Evolutionary conservation across 2,329 filamentous ascomycete species (phyloP).

Genomic region (Fusarium hostae): DNA sequence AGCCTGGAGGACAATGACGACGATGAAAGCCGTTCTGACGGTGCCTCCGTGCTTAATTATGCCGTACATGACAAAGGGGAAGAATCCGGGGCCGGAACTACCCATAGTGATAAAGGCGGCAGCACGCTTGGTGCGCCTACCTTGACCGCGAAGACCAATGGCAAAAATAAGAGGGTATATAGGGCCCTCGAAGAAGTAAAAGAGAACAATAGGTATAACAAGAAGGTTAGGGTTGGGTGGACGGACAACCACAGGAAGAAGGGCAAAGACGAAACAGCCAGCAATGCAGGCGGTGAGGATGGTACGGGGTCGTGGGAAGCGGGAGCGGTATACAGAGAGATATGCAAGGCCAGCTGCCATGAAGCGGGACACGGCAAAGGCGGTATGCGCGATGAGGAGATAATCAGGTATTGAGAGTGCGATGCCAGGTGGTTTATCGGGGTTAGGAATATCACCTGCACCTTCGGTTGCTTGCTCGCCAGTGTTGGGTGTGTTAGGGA

Average conservation of each 20-base stretch:
- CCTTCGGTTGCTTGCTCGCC: slow-evolving; percentile 38
- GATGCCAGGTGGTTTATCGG: slow-evolving; percentile 57
- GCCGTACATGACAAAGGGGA: slow-evolving; percentile 78
- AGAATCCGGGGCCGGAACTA: slow-evolving; percentile 76
- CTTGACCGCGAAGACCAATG: slow-evolving; percentile 81
- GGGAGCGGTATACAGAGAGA: slow-evolving; percentile 57
- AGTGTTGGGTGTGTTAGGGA: slow-evolving; percentile 45
- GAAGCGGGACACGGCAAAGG: slow-evolving; percentile 81
- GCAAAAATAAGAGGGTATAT: slow-evolving; percentile 86
- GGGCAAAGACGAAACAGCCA: slow-evolving; percentile 68
- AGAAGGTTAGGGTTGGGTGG: slow-evolving; percentile 60
- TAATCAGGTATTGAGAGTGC: slow-evolving; percentile 70
- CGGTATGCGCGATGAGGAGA: slow-evolving; percentile 76
- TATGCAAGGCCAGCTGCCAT: slow-evolving; percentile 73
- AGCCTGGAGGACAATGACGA: slow-evolving; percentile 67
- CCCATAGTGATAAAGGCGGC: slow-evolving; percentile 82
- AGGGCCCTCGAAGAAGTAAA: slow-evolving; percentile 84
- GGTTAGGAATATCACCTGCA: slow-evolving; percentile 45
- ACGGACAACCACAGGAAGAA: slow-evolving; percentile 59
- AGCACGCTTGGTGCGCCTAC: slow-evolving; percentile 81
- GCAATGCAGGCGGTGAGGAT: slow-evolving; percentile 72
- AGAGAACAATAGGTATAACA: slow-evolving; percentile 72
- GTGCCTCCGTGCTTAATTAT: slow-evolving; percentile 69
- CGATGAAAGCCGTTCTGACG: slow-evolving; percentile 71
- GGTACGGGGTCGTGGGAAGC: slow-evolving; percentile 73